Conservation (phyloP, 169 alveolate genomes). For the Eimeria maxima region DNA sequence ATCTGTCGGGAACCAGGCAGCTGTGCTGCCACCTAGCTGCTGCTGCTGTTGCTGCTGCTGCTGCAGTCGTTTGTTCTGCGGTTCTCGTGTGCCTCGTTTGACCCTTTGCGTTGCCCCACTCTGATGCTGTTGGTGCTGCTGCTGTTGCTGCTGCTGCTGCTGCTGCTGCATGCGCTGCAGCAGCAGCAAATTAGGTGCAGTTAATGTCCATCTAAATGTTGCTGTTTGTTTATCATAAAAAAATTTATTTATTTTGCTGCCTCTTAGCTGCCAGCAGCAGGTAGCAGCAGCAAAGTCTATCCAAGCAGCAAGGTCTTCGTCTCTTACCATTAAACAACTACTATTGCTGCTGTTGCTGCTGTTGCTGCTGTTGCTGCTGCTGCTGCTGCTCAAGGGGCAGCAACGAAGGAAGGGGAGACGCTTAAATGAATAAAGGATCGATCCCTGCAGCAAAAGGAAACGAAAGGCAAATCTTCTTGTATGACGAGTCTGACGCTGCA, state of each 20-base stretch:
- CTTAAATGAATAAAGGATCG: conserved; percentile 53
- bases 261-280: conserved; percentile 70
- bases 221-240: conserved; percentile 48
- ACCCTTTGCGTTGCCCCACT: background rate
- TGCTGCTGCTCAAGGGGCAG: background rate
- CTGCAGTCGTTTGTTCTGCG: conserved; percentile 14
- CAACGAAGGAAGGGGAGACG: background rate
- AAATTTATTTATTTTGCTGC: conserved; percentile 5
- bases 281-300: conserved; percentile 76
- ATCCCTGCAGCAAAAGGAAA: conserved; percentile 45
- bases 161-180: conserved; percentile 10
- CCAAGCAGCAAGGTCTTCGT: conserved; percentile 12
- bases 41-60: conserved; percentile 54
- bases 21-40: background rate
- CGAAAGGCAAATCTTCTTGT: conserved; percentile 64
- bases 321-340: background rate
- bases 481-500: conserved; percentile 77
- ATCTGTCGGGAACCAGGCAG: background rate
- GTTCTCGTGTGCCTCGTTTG: background rate
- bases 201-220: conserved; percentile 59
- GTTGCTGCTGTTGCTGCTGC: conserved; percentile 49
- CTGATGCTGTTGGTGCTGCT: background rate
- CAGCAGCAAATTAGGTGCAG: conserved; percentile 50
- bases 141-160: background rate
- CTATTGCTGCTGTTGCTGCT: conserved; percentile 25